Percentiles rank a stretch among this genome's conserved stretches.
These are phyloP conservation scores for Podaxis sp. DNA, from an alignment of 768 basidiomycete genomes.

Conservation along the genomic window DNA sequence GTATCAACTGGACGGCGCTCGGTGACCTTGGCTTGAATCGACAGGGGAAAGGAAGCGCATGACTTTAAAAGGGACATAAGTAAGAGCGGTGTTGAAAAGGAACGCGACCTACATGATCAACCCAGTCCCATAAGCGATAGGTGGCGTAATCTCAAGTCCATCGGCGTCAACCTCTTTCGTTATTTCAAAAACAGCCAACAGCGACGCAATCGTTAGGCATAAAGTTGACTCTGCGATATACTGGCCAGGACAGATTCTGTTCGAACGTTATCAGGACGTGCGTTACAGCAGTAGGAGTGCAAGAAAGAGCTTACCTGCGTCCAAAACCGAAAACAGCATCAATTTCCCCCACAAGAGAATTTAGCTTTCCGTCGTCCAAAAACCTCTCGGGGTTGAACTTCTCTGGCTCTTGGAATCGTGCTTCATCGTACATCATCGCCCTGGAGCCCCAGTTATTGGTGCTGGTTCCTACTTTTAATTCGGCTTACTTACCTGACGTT, in stretches of 20 bases:
- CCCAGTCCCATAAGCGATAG: not conserved
- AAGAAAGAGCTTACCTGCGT: not conserved
- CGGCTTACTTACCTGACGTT: conserved; percentile 1
- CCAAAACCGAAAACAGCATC: not conserved
- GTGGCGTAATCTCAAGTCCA: no score
- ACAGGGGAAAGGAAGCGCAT: not conserved
- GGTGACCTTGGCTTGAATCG: not conserved
- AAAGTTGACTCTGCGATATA: not conserved
- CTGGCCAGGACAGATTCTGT: not conserved
- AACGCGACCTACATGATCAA: not conserved
- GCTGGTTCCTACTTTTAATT: not conserved
- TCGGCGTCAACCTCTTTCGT: no score
- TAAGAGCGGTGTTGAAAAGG: not conserved
- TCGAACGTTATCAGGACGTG: not conserved
- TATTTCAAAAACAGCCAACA: no score
- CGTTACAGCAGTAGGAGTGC: not conserved
- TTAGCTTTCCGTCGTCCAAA: conserved; percentile 16
- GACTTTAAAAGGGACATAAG: not conserved
- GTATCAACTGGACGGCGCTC: not conserved
- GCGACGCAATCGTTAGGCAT: no score
- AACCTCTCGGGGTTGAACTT: conserved; percentile 19
- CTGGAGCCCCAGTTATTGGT: not conserved
- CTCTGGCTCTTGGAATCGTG: conserved; percentile 15
- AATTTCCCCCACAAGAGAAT: not conserved
- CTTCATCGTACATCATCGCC: conserved; percentile 16